Conservation (phyloP, 768 basidiomycete genomes). For the Saitozyma podzolica region DNA sequence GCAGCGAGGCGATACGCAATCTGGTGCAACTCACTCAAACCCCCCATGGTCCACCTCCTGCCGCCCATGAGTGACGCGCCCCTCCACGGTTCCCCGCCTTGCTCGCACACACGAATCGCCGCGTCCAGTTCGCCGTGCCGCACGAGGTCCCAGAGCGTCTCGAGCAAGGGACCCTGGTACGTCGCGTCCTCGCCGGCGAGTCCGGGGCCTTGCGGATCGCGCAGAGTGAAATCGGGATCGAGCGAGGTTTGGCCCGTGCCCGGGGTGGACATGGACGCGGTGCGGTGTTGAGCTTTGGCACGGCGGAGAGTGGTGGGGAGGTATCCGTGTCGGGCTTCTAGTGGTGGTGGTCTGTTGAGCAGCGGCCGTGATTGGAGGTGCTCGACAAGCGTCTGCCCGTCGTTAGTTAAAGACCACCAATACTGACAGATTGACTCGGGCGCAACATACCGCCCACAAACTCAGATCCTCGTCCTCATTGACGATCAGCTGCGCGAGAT, state of each 20-base stretch:
- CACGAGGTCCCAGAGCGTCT: slow-evolving; percentile 76
- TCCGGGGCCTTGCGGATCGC: slow-evolving; percentile 41
- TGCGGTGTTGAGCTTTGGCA: slow-evolving; percentile 22
- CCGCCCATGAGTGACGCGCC: slow-evolving; percentile 86
- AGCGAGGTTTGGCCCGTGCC: slow-evolving; percentile 19
- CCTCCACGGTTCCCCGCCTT: slow-evolving; percentile 86
- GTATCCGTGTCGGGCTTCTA: slow-evolving; percentile 47
- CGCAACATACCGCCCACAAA: slow-evolving; percentile 27
- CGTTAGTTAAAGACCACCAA: no score
- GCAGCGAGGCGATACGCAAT: background rate
- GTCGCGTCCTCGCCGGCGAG: slow-evolving; percentile 59
- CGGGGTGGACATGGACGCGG: background rate
- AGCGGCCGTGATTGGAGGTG: slow-evolving; percentile 43
- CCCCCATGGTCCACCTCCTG: slow-evolving; percentile 58
- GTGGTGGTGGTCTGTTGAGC: slow-evolving; percentile 30
- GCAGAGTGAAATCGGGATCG: slow-evolving; percentile 45
- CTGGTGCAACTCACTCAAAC: slow-evolving; percentile 28
- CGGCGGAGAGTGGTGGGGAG: slow-evolving; percentile 39
- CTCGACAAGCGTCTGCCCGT: slow-evolving; percentile 35
- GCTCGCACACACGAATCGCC: slow-evolving; percentile 76
- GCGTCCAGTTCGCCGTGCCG: slow-evolving; percentile 82
- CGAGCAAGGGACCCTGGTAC: slow-evolving; percentile 74
- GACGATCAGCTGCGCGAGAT: slow-evolving; percentile 39
- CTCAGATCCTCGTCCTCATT: slow-evolving; percentile 40
- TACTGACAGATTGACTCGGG: background rate